These are phyloP conservation scores for Fusarium annulatum DNA, from an alignment of 2,329 filamentous ascomycete species.

Conservation along the genomic window DNA sequence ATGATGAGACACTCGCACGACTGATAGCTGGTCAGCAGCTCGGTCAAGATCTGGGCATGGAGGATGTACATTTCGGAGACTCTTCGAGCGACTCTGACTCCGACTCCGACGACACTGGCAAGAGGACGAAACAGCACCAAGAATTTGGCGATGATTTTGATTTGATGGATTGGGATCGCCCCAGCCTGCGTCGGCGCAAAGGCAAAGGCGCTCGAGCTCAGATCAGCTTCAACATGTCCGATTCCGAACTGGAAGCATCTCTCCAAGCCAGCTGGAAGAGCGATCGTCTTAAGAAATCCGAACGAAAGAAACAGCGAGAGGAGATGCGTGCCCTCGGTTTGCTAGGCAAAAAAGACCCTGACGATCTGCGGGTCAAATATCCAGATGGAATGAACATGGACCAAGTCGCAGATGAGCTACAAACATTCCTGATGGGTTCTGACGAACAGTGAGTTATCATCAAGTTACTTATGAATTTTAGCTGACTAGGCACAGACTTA, in stretches of 20 bases:
- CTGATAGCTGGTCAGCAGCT: slow-evolving; percentile 41
- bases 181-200: slow-evolving; percentile 71
- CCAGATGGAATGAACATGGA: slow-evolving; percentile 75
- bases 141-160: slow-evolving; percentile 75
- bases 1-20: slow-evolving; percentile 43
- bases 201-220: slow-evolving; percentile 70
- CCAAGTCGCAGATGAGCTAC: slow-evolving; percentile 78
- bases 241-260: slow-evolving; percentile 73
- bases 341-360: slow-evolving; percentile 68
- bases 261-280: slow-evolving; percentile 71
- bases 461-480: neutral
- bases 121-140: slow-evolving; percentile 52
- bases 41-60: slow-evolving; percentile 33
- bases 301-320: slow-evolving; percentile 76
- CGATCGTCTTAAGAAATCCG: slow-evolving; percentile 77
- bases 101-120: slow-evolving; percentile 32
- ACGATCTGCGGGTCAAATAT: slow-evolving; percentile 77
- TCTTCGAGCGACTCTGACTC: slow-evolving; percentile 32
- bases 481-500: slow-evolving; percentile 61
- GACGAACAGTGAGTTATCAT: slow-evolving; percentile 67
- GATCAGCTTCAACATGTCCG: slow-evolving; percentile 65
- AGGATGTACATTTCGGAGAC: slow-evolving; percentile 31
- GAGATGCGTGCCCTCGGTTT: slow-evolving; percentile 73
- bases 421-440: slow-evolving; percentile 72
- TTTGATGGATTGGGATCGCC: slow-evolving; percentile 83